phyloP scores from a whole-genome alignment of 305 asterid genomes.

The Fraxinus baroniana region DNA sequence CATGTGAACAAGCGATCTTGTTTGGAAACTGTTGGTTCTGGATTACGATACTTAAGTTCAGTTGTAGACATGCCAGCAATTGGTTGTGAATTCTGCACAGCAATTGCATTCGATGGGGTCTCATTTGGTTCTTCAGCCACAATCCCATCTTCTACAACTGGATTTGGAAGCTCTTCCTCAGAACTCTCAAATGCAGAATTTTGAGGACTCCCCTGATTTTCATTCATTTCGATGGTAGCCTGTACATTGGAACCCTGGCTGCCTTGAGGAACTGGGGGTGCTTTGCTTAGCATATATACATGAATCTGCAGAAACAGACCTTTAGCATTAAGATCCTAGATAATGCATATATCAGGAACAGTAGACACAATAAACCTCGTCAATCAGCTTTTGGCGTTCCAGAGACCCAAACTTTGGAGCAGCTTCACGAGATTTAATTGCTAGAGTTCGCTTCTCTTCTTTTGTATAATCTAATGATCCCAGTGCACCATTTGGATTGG shows the following conservation, averaged over 20 bases:
- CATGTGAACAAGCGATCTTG: constrained; percentile 73
- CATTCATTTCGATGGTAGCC: constrained; percentile 24
- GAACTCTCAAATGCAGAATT: constrained; percentile 25
- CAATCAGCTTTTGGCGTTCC: constrained; percentile 71
- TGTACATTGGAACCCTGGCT: constrained; percentile 28
- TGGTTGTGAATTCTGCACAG: constrained; percentile 35
- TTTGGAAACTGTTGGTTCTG: constrained; percentile 38
- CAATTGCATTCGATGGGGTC: constrained; percentile 31
- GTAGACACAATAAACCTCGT: constrained; percentile 51
- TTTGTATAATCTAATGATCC: constrained; percentile 78
- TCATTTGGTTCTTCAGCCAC: constrained; percentile 19
- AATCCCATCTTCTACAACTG: constrained; percentile 24
- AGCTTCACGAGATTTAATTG: constrained; percentile 58
- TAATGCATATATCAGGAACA: constrained; percentile 1
- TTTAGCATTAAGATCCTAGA: background rate
- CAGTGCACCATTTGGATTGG: constrained; percentile 80
- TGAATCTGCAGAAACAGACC: constrained; percentile 49
- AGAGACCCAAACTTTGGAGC: constrained; percentile 64
- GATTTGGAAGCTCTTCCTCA: constrained; percentile 25
- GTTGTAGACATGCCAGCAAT: constrained; percentile 27
- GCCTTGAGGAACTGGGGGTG: constrained; percentile 49
- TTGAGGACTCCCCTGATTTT: constrained; percentile 24
- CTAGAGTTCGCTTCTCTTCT: constrained; percentile 77
- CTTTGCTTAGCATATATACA: constrained; percentile 59
- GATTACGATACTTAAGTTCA: constrained; percentile 40